Evolutionary conservation across 2,329 filamentous ascomycete species (phyloP).

Genomic region (Aplosporella prunicola): DNA sequence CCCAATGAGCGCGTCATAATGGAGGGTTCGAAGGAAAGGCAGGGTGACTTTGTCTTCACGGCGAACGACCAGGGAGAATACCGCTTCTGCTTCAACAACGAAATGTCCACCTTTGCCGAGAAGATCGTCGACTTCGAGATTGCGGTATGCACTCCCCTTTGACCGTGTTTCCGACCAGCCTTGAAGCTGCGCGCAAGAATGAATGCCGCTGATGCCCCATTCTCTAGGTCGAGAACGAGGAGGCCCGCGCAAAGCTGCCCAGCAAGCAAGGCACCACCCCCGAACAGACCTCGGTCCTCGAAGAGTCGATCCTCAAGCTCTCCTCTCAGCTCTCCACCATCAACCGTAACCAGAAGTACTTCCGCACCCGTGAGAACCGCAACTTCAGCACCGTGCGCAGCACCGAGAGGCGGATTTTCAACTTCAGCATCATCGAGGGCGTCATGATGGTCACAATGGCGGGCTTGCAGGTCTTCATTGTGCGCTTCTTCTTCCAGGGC

Average conservation of each 20-base stretch:
- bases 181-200: neutral
- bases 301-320: constrained; percentile 92
- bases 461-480: constrained; percentile 90
- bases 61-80: constrained; percentile 83
- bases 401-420: constrained; percentile 92
- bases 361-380: constrained; percentile 95
- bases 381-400: constrained; percentile 98
- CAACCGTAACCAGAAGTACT: constrained; percentile 96
- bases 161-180: too few species aligned
- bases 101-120: constrained; percentile 95
- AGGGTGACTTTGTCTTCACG: constrained; percentile 97
- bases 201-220: neutral
- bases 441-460: constrained; percentile 92
- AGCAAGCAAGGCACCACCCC: constrained; percentile 79
- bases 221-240: constrained; percentile 92
- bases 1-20: constrained; percentile 74
- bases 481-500: constrained; percentile 97
- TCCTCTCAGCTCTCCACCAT: constrained; percentile 90
- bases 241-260: constrained; percentile 63
- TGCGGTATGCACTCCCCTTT: constrained; percentile 51
- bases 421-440: constrained; percentile 91
- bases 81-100: constrained; percentile 96
- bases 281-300: constrained; percentile 79
- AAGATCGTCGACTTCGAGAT: constrained; percentile 99
- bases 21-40: constrained; percentile 80